Evolutionary conservation across 106 monocot genomes (phyloP), one percentile per base, ranked within the genome.

Genomic region (Iris macrosiphon): DNA sequence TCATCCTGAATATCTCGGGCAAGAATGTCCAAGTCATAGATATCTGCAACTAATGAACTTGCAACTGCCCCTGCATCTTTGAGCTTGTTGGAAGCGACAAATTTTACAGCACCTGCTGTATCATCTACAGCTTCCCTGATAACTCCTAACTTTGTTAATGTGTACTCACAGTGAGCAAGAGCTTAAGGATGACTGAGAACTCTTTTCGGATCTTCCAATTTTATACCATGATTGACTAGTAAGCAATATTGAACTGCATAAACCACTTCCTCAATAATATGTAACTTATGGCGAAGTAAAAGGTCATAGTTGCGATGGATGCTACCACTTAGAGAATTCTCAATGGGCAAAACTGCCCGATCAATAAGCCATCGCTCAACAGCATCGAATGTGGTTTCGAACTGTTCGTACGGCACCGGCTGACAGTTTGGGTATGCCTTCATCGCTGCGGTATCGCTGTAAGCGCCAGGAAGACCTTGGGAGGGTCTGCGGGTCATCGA

Each of bases 221-320:
- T 62, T 15, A 96, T 80, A 17, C 96, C 90, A 67, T 57, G 74
- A 72, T 90, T 89, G 21, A 83, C 96, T 60, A 90, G 60, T 39
- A 96, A 80, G 59, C 96, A 96, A 75, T 96, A 90, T 0, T 78
- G 52, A 44, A 96, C 86, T 38, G 85, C 62, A 69, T 72, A 74
- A 48, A 78, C 70, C n/a, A 96, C 96, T 77, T 96, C 96, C 17
- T 90, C 96, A 64, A 96, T 90, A 77, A 96, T 96, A 53, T 96
- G 96, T 60, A 96, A 65, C 37, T 48, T 77, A 60, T 96, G 75
- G n/a, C 80, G 70, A 52, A 89, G 86, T 66, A 96, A 62, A 52
- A 96, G 85, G 31, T 96, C 96, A 53, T 90, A 96, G 55, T 96
- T 96, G 11, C 82, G 72, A 62, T 96, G 86, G 18, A 96, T 96